Evolutionary conservation across 1,139 yeast species (phyloP).

Genomic region (Saccharomyces hybrid): DNA sequence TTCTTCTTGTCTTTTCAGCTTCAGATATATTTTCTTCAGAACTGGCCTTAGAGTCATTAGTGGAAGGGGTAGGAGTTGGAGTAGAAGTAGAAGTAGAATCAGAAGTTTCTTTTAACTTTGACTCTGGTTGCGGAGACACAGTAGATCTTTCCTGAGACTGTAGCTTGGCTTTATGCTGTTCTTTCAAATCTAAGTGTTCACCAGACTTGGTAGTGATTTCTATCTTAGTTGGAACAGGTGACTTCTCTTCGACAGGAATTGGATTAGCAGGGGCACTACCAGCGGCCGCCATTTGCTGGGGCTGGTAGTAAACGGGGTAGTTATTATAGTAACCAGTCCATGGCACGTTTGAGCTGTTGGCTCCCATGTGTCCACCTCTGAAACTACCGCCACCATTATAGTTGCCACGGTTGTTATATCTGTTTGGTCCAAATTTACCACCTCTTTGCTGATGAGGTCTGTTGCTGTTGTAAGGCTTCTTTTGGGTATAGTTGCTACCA

Average conservation of each 20-base stretch:
- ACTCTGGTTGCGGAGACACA: neutral
- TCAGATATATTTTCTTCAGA: constrained; percentile 7
- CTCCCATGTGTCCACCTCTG: neutral
- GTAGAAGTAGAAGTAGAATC: constrained; percentile 5
- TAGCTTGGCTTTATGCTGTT: constrained; percentile 13
- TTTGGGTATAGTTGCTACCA: neutral
- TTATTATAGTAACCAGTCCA: neutral
- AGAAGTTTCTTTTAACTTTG: neutral
- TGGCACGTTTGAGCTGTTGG: neutral
- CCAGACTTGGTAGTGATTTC: constrained; percentile 32
- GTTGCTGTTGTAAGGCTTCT: neutral
- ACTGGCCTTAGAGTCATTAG: constrained; percentile 6
- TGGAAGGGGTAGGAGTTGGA: constrained; percentile 1
- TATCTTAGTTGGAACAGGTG: constrained; percentile 21
- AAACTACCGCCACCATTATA: neutral
- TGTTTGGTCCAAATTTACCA: neutral
- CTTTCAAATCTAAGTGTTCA: constrained; percentile 25
- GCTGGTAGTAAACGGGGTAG: neutral
- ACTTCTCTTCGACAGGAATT: neutral
- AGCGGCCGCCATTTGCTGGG: neutral
- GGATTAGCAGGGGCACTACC: neutral
- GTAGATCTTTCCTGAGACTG: neutral
- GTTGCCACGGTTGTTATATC: neutral
- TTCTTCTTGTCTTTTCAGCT: constrained; percentile 16
- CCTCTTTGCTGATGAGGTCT: neutral